Evolutionary conservation across 768 basidiomycete genomes (phyloP).

Genomic region (Cystofilobasidium macerans): DNA sequence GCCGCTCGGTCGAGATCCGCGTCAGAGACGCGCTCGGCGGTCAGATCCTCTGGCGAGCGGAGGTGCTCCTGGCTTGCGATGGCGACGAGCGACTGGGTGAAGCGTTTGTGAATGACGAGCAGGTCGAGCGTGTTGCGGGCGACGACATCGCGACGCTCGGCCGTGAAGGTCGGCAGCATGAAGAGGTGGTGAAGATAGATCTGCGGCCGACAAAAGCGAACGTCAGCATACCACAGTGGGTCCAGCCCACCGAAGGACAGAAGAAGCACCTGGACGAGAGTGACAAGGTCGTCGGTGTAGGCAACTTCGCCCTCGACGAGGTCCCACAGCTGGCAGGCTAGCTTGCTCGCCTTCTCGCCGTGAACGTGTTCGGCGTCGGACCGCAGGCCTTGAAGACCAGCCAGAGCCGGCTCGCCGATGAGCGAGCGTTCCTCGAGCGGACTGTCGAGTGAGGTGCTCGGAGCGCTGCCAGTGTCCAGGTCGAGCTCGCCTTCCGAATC

Average conservation of each 20-base stretch:
- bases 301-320: conserved; percentile 24
- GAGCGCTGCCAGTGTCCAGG: background rate
- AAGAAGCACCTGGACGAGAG: conserved; percentile 20
- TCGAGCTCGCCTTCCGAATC: background rate
- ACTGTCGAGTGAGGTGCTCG: background rate
- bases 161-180: conserved; percentile 28
- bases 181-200: conserved; percentile 32
- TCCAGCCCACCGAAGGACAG: background rate
- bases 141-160: conserved; percentile 25
- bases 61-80: conserved; percentile 36
- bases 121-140: conserved; percentile 28
- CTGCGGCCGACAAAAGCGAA: conserved; percentile 16
- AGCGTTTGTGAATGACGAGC: conserved; percentile 29
- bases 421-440: background rate
- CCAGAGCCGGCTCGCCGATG: too few relatives aligned
- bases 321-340: conserved; percentile 21
- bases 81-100: conserved; percentile 34
- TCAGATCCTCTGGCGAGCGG: conserved; percentile 22
- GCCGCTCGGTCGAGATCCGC: conserved; percentile 31
- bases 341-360: conserved; percentile 12
- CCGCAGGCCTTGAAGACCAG: too few relatives aligned
- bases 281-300: conserved; percentile 22
- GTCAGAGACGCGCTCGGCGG: background rate
- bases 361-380: background rate
- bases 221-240: background rate